Percentiles rank a stretch among this genome's conserved stretches.
Conservation (phyloP, 1,284 basidiomycete genomes). For the Phellopilus nigrolimitatus region DNA sequence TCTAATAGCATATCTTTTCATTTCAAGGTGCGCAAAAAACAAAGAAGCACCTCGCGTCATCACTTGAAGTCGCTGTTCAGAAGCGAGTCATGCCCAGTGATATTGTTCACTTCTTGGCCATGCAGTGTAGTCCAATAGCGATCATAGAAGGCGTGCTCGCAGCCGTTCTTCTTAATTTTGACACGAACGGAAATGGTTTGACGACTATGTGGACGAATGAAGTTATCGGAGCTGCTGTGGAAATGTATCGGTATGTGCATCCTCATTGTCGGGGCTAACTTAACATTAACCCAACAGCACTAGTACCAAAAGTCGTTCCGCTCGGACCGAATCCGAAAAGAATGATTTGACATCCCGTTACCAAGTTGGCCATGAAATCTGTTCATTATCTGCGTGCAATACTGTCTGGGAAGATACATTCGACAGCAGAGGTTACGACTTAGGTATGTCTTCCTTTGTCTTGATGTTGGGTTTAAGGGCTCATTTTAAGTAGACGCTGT, state of each 20-base stretch:
- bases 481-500: conserved; percentile 46
- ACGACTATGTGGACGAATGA: conserved; percentile 37
- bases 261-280: no score
- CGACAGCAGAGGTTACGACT: conserved; percentile 57
- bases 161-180: conserved; percentile 19
- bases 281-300: background rate
- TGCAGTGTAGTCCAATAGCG: conserved; percentile 17
- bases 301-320: conserved; percentile 35
- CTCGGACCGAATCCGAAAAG: conserved; percentile 33
- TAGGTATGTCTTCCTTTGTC: conserved; percentile 36
- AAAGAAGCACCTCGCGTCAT: conserved; percentile 17
- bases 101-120: conserved; percentile 24
- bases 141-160: conserved; percentile 22
- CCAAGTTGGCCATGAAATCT: conserved; percentile 56
- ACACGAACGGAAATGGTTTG: conserved; percentile 29
- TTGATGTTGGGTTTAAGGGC: background rate
- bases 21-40: conserved; percentile 23
- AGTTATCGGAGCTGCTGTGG: conserved; percentile 49
- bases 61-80: conserved; percentile 22
- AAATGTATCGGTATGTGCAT: conserved; percentile 48
- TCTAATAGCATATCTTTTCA: background rate
- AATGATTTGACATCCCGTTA: conserved; percentile 42
- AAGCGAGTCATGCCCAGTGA: conserved; percentile 22
- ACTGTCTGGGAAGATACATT: conserved; percentile 61
- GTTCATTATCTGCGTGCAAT: conserved; percentile 54